These are phyloP conservation scores for Eucalyptus microcorys DNA, from an alignment of 345 rosid genomes.

Conservation along the genomic window DNA sequence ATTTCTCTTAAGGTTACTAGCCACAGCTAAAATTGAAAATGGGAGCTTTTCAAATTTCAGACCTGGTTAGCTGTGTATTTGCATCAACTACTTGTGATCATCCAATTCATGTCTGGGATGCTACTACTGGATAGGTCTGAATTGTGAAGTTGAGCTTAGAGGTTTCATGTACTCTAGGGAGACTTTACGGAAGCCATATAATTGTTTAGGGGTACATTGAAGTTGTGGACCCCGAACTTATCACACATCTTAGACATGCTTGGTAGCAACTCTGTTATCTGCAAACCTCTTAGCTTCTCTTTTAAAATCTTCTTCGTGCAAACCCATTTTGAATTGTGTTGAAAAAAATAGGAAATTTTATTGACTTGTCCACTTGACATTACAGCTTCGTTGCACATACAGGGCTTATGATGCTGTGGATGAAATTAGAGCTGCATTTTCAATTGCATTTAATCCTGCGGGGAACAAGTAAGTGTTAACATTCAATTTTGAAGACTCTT, in stretches of 20 bases:
- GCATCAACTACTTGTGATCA: constrained; percentile 83
- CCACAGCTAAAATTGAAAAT: background rate
- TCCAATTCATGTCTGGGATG: constrained; percentile 98
- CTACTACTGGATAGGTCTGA: constrained; percentile 75
- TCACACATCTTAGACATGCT: background rate
- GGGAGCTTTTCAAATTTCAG: constrained; percentile 19
- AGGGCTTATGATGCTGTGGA: constrained; percentile 94
- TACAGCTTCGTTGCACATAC: constrained; percentile 80
- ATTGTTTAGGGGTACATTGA: background rate
- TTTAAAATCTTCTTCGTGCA: background rate
- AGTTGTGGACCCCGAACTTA: background rate
- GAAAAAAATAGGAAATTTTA: background rate
- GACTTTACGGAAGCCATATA: background rate
- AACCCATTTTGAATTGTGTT: no score
- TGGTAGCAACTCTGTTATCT: background rate
- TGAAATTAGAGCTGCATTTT: constrained; percentile 89
- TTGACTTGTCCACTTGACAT: background rate
- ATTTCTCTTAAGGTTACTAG: background rate
- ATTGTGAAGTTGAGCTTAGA: background rate
- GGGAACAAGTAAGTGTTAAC: constrained; percentile 64
- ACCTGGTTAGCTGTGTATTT: constrained; percentile 73
- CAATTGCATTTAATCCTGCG: constrained; percentile 69
- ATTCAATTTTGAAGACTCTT: background rate
- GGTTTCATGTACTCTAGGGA: background rate
- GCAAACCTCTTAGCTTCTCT: background rate